A percentile compares a stretch with the other conserved stretches of the same genome.
Evolutionary conservation across 306 rosid species (phyloP).

Genomic region (Trichosanthes truncata): DNA sequence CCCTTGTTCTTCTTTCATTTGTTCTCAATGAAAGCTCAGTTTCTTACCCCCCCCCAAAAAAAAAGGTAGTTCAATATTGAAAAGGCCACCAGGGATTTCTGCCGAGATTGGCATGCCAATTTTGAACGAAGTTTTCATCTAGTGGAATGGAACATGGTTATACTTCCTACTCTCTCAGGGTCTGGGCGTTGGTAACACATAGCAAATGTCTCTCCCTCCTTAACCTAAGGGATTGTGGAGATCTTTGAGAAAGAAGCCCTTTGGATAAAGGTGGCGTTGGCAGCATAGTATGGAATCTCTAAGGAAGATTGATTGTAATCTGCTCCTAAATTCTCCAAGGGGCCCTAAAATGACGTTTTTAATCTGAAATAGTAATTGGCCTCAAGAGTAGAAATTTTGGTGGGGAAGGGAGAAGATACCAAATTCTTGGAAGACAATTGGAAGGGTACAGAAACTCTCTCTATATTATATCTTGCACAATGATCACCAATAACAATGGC

Average conservation of each 20-base stretch:
- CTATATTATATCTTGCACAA: not conserved
- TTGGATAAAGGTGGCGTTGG: not conserved
- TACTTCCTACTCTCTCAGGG: not conserved
- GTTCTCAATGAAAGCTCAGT: no score
- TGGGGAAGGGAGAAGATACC: not conserved
- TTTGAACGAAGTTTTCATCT: not conserved
- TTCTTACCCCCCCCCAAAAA: no score
- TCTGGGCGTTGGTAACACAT: not conserved
- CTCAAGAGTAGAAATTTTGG: not conserved
- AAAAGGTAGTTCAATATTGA: not conserved
- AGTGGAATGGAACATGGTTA: not conserved
- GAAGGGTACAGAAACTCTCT: not conserved
- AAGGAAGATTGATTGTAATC: not conserved
- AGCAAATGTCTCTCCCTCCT: not conserved
- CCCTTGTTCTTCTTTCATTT: no score
- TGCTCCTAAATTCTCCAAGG: not conserved
- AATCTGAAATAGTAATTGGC: not conserved
- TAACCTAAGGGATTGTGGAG: not conserved
- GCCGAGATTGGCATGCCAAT: not conserved
- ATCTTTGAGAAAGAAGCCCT: not conserved
- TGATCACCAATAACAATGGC: no score
- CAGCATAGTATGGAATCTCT: no score
- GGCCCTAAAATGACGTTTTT: not conserved
- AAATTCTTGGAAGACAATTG: not conserved
- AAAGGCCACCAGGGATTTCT: not conserved